These are phyloP conservation scores for Aschersonia sp. DNA, from an alignment of 2,329 filamentous ascomycete species.

Conservation along the genomic window DNA sequence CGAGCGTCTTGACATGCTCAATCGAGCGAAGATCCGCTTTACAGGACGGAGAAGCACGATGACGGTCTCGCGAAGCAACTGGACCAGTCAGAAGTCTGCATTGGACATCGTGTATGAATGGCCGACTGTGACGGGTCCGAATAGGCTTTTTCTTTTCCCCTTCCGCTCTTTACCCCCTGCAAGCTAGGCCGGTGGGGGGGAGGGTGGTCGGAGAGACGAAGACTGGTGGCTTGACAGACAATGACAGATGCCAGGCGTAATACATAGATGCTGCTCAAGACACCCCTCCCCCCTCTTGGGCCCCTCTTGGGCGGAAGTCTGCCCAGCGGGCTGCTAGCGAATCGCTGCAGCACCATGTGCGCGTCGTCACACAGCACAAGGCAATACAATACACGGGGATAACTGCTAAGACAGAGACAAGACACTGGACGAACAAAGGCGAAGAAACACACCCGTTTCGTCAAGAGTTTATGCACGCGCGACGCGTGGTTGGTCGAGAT, in stretches of 20 bases:
- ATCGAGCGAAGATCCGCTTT: constrained; percentile 4
- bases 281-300: too few species aligned
- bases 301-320: too few species aligned
- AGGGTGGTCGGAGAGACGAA: background rate
- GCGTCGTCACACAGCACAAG: too few species aligned
- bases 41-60: constrained; percentile 3
- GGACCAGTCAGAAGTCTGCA: constrained; percentile 7
- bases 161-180: background rate
- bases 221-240: background rate
- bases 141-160: constrained; percentile 2
- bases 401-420: background rate
- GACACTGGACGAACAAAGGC: background rate
- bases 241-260: too few species aligned
- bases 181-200: background rate
- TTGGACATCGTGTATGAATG: constrained; percentile 7
- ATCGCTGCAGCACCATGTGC: background rate
- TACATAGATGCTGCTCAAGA: too few species aligned
- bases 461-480: background rate
- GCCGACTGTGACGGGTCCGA: constrained; percentile 5
- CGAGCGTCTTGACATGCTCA: background rate
- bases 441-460: background rate
- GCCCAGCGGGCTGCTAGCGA: background rate
- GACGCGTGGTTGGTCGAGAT: background rate
- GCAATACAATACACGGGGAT: too few species aligned
- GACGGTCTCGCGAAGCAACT: background rate